A percentile compares a stretch with the other conserved stretches of the same genome.
These are phyloP conservation scores for Cyberlindnera nakhonratchasimensis DNA, from an alignment of 805 yeast genomes.

Conservation along the genomic window DNA sequence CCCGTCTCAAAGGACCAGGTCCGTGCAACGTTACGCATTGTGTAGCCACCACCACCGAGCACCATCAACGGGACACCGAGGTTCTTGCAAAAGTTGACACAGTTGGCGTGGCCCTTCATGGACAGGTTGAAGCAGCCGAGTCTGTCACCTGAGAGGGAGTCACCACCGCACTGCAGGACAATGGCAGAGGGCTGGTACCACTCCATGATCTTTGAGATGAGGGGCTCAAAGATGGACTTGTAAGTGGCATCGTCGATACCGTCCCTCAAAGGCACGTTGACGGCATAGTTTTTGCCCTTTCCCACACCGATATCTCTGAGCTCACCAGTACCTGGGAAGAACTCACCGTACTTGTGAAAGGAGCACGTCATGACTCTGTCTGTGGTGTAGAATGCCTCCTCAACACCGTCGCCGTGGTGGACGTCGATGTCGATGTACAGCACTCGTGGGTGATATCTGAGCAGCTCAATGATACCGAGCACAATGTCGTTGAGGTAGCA, in stretches of 20 bases:
- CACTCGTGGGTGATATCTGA: slow-evolving; percentile 82
- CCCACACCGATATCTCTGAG: slow-evolving; percentile 81
- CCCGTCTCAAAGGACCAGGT: slow-evolving; percentile 95
- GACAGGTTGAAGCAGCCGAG: slow-evolving; percentile 94
- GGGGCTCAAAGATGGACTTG: slow-evolving; percentile 85
- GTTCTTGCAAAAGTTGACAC: slow-evolving; percentile 81
- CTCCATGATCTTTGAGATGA: slow-evolving; percentile 69
- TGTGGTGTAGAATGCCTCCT: slow-evolving; percentile 89
- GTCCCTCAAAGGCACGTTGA: slow-evolving; percentile 84
- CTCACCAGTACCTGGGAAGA: slow-evolving; percentile 92
- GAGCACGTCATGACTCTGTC: slow-evolving; percentile 90
- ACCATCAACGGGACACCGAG: slow-evolving; percentile 90
- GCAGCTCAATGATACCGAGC: slow-evolving; percentile 71
- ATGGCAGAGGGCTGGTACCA: slow-evolving; percentile 95
- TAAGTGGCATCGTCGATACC: slow-evolving; percentile 86
- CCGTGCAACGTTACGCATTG: slow-evolving; percentile 94
- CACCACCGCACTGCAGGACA: slow-evolving; percentile 98
- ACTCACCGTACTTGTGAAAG: slow-evolving; percentile 89
- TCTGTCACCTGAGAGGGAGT: slow-evolving; percentile 92
- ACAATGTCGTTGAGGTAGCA: slow-evolving; percentile 91
- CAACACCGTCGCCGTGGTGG: slow-evolving; percentile 95
- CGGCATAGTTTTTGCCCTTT: slow-evolving; percentile 75
- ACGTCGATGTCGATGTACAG: slow-evolving; percentile 86
- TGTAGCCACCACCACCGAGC: slow-evolving; percentile 97
- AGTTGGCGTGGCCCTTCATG: slow-evolving; percentile 93